Base-by-base conservation (phyloP, 257 asterid genomes). In the Salvia splendens region DNA sequence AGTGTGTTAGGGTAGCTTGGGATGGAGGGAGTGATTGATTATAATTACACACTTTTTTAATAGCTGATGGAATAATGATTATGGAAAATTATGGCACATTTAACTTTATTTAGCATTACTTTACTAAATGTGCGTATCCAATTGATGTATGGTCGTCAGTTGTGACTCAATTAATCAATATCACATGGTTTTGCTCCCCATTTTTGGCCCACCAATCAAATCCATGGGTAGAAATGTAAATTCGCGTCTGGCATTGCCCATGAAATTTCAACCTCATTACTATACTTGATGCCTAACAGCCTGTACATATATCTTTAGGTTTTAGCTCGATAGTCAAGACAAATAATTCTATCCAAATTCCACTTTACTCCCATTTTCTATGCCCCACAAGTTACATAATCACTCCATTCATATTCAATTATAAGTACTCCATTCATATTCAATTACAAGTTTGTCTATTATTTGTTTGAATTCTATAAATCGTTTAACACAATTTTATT, bases 201-300 rank as follows among this genome's bases (percentile, higher is more conserved):
- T 5, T 55, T 7, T 30, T 57, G 77, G 61, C 77, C 77, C 77
- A 72, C 61, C 36, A 42, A 66, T 51, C 61, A 33, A 33, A 33
- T 6, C 6, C 4, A 17, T 35, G 66, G 66, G 52, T 11, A 61
- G 0, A 17, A 61, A 10, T 2, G 66, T 61, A 9, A 38, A 38
- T 38, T 0, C 6, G 0, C n/a, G 3, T 35, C 4, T 49, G 9
- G 20, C 20, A 7, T n/a, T n/a, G 52, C 9, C 9, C 2, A n/a
- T 47, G 16, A 8, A 51, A 3, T 51, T 51, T 17, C 38, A 10
- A 53, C 3, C 38, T 41, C 38, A 12, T 6, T 24, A 12, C 54
- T 12, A 43, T 24, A 3, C 28, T 16, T 16, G 54, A 62, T 77
- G 81, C 68, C 54, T 67, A 63, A 68, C 78, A 77, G 68, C 75